Conservation (phyloP, 1,139 yeast species). For the Zygosaccharomyces pseudobailii region DNA sequence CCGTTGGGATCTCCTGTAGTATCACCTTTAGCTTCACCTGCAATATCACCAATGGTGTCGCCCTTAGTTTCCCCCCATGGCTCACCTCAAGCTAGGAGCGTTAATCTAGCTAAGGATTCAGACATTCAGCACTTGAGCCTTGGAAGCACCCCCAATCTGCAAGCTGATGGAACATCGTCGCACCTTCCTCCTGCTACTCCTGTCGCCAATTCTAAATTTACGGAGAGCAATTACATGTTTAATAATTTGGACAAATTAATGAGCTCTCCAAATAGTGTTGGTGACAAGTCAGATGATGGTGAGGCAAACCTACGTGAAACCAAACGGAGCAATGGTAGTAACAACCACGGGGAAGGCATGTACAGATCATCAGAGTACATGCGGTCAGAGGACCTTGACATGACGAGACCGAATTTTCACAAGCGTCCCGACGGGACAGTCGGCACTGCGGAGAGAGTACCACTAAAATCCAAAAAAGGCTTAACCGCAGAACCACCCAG, state of each 20-base stretch:
- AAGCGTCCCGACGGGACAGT: background rate
- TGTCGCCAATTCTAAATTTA: conserved; percentile 6
- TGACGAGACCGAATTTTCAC: conserved; percentile 1
- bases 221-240: conserved; percentile 10
- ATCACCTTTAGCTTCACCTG: conserved; percentile 19
- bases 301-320: conserved; percentile 1
- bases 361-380: background rate
- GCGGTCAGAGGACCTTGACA: background rate
- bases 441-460: background rate
- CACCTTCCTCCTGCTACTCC: background rate
- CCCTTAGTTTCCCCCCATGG: conserved; percentile 24
- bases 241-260: conserved; percentile 18
- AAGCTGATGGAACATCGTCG: background rate
- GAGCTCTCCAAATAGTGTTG: conserved; percentile 6
- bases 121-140: conserved; percentile 30
- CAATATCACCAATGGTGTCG: conserved; percentile 27
- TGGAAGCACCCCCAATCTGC: background rate
- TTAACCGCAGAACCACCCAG: conserved; percentile 19
- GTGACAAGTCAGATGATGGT: background rate
- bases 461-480: background rate
- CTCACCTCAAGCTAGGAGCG: conserved; percentile 17
- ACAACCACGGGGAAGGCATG: background rate
- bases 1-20: conserved; percentile 24
- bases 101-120: conserved; percentile 25
- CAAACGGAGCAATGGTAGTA: background rate